Percentiles rank a stretch among this genome's conserved stretches.
Evolutionary conservation across 768 basidiomycete species (phyloP).

Genomic region (Clitopilus hobsonii): DNA sequence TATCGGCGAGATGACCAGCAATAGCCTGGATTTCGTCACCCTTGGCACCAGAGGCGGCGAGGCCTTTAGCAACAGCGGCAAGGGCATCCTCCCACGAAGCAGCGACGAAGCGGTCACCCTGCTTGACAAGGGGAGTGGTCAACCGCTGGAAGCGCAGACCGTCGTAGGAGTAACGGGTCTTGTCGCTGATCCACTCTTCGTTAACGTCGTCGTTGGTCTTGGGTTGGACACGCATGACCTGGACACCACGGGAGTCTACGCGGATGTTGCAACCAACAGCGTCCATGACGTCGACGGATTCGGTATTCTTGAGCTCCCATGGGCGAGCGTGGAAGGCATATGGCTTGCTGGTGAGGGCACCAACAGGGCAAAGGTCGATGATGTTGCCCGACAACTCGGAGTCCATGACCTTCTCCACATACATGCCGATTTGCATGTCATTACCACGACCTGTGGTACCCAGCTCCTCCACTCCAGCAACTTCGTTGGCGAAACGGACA

Average conservation of each 20-base stretch:
- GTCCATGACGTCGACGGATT: conserved; percentile 93
- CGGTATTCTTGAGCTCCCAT: conserved; percentile 98
- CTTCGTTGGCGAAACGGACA: conserved; percentile 98
- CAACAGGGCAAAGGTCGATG: conserved; percentile 96
- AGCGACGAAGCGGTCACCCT: conserved; percentile 88
- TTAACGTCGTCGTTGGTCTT: conserved; percentile 97
- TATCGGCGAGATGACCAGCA: conserved; percentile 90
- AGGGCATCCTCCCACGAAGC: conserved; percentile 92
- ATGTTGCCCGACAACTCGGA: conserved; percentile 97
- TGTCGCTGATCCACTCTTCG: conserved; percentile 99
- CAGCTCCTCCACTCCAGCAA: conserved; percentile 96
- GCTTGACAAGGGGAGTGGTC: conserved; percentile 85
- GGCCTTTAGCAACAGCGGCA: conserved; percentile 69
- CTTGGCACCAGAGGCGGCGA: conserved; percentile 73
- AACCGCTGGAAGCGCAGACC: conserved; percentile 93
- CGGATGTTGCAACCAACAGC: conserved; percentile 96
- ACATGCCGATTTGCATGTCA: conserved; percentile 97
- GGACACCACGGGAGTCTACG: conserved; percentile 89
- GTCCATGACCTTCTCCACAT: conserved; percentile 96
- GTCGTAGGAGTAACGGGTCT: conserved; percentile 95
- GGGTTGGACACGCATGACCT: conserved; percentile 97
- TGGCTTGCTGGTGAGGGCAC: conserved; percentile 96
- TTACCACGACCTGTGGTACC: conserved; percentile 97
- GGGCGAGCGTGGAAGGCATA: conserved; percentile 97
- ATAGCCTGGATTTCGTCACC: conserved; percentile 94